A percentile compares a stretch with the other conserved stretches of the same genome.
Evolutionary conservation across 768 basidiomycete genomes (phyloP).

Genomic region (Coprinellus micaceus): DNA sequence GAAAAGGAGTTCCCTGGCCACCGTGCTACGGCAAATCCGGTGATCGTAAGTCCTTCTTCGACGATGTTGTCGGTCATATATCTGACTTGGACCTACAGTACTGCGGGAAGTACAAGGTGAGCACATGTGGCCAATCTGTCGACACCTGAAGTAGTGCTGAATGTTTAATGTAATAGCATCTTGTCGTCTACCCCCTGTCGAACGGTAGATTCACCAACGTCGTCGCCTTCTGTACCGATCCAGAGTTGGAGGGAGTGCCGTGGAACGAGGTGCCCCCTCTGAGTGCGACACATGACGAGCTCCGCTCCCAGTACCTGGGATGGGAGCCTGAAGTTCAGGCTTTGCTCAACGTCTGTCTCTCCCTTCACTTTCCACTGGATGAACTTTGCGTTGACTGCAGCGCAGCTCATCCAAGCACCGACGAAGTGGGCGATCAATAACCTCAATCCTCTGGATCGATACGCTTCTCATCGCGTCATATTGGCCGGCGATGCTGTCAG

Average conservation of each 20-base stretch:
- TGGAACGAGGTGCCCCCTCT: constrained; percentile 20
- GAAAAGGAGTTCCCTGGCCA: constrained; percentile 26
- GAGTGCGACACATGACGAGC: constrained; percentile 30
- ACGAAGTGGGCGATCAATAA: constrained; percentile 43
- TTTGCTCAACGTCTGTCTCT: constrained; percentile 36
- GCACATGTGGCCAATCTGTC: neutral
- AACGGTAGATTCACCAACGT: constrained; percentile 48
- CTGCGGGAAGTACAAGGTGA: constrained; percentile 28
- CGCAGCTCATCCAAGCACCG: constrained; percentile 32
- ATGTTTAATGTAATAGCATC: constrained; percentile 31
- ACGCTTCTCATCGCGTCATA: constrained; percentile 35
- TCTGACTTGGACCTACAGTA: no score
- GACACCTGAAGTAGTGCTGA: no score
- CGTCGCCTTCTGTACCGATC: constrained; percentile 33
- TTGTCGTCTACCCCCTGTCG: constrained; percentile 50
- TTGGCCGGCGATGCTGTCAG: constrained; percentile 49
- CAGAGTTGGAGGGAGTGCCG: constrained; percentile 30
- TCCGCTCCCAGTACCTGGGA: constrained; percentile 32
- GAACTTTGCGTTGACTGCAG: neutral
- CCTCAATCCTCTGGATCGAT: constrained; percentile 37
- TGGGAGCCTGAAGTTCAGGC: constrained; percentile 47
- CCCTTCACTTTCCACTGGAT: neutral
- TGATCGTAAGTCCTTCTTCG: constrained; percentile 19
- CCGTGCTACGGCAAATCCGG: constrained; percentile 19
- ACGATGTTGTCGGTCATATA: no score